Evolutionary conservation across 192 early-diverging fungal genomes (phyloP).

Genomic region (Kickxella alabastrina): DNA sequence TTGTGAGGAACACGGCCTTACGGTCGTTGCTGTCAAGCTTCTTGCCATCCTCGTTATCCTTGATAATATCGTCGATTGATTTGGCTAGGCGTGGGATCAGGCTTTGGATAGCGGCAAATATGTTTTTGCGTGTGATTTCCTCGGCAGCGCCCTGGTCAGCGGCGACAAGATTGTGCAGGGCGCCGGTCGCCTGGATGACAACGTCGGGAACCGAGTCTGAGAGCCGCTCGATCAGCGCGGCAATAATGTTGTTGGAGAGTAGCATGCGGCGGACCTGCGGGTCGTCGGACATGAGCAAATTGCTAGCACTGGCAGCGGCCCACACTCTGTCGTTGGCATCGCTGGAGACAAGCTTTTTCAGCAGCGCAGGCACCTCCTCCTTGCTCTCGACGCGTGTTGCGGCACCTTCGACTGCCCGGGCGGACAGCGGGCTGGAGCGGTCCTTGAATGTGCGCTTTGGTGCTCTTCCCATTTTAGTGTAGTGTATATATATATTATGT

Average conservation of each 20-base stretch:
- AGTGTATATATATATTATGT: conserved; percentile 6
- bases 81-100: conserved; percentile 41
- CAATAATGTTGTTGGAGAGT: conserved; percentile 67
- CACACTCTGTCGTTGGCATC: conserved; percentile 77
- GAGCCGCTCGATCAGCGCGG: conserved; percentile 66
- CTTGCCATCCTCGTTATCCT: conserved; percentile 27
- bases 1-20: conserved; percentile 48
- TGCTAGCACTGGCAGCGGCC: conserved; percentile 83
- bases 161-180: conserved; percentile 54
- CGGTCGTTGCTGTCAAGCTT: conserved; percentile 37
- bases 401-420: conserved; percentile 17
- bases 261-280: conserved; percentile 57
- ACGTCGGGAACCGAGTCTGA: conserved; percentile 69
- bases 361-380: conserved; percentile 33
- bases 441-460: conserved; percentile 47
- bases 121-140: conserved; percentile 42
- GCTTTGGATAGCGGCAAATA: conserved; percentile 28
- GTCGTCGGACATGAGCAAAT: conserved; percentile 56
- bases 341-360: conserved; percentile 59
- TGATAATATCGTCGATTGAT: conserved; percentile 43
- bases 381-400: conserved; percentile 25
- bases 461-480: conserved; percentile 40
- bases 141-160: conserved; percentile 44
- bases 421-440: conserved; percentile 38
- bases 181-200: conserved; percentile 68